Conservation (phyloP, 768 basidiomycete genomes). For the Suillus variegatus region DNA sequence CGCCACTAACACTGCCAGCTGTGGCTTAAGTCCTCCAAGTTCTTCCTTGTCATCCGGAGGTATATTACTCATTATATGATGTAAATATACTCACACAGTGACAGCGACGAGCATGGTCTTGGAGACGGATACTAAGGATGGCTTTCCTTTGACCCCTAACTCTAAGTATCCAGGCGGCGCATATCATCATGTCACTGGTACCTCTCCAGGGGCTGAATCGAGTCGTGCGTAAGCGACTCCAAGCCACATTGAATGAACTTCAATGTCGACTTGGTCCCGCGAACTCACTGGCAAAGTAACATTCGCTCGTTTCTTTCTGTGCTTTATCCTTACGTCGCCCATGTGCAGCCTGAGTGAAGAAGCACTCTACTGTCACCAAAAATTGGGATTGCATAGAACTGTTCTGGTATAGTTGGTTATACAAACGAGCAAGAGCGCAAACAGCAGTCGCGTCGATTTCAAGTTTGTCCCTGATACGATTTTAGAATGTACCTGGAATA, state of each 20-base stretch:
- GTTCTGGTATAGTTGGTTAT: no score
- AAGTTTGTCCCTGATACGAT: no score
- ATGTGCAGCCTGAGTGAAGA: no score
- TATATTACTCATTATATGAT: not conserved
- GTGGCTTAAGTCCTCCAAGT: not conserved
- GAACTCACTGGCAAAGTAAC: no score
- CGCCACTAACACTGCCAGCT: not conserved
- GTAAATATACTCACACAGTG: not conserved
- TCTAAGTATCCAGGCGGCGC: not conserved
- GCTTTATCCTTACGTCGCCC: no score
- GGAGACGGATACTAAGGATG: not conserved
- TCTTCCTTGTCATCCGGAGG: not conserved
- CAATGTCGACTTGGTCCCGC: no score
- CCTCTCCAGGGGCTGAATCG: not conserved
- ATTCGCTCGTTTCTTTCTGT: no score
- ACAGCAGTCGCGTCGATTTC: no score
- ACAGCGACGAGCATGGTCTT: not conserved
- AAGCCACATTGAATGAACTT: no score
- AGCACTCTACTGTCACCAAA: no score
- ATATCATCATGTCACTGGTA: not conserved
- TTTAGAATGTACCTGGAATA: constrained; percentile 10
- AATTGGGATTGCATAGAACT: no score
- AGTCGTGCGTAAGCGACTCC: not conserved
- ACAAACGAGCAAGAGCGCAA: no score
- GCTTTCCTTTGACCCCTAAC: not conserved